Evolutionary conservation across 1,284 basidiomycete species (phyloP).

Genomic region (Puccinia novopanici): DNA sequence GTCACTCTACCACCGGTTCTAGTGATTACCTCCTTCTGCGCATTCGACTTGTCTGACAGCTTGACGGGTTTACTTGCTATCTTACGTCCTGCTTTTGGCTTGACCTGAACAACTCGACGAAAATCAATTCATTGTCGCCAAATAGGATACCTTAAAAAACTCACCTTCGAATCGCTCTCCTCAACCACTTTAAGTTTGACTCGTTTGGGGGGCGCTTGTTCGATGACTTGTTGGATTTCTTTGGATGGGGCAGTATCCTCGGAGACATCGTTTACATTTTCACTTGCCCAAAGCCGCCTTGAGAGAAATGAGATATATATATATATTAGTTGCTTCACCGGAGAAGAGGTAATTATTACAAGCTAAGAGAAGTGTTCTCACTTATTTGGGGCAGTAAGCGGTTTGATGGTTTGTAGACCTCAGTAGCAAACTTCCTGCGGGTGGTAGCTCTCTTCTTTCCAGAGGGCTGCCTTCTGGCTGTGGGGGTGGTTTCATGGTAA

Average conservation of each 20-base stretch:
- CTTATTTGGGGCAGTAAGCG: slow-evolving; percentile 29
- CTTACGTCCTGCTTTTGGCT: slow-evolving; percentile 14
- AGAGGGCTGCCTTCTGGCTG: slow-evolving; percentile 13
- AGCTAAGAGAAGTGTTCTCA: not conserved
- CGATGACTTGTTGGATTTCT: not conserved
- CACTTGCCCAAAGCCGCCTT: slow-evolving; percentile 19
- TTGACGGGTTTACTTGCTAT: slow-evolving; percentile 21
- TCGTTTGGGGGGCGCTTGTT: not conserved
- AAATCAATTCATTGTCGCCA: not conserved
- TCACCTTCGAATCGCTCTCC: not conserved
- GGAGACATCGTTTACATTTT: slow-evolving; percentile 9
- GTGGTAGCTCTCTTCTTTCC: slow-evolving; percentile 13
- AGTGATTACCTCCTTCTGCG: not conserved
- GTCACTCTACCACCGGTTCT: slow-evolving; percentile 17
- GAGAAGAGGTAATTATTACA: too few relatives aligned
- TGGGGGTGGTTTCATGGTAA: slow-evolving; percentile 10
- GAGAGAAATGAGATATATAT: not conserved
- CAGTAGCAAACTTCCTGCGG: slow-evolving; percentile 26
- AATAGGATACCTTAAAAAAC: not conserved
- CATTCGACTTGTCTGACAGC: slow-evolving; percentile 38
- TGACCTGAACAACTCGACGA: not conserved
- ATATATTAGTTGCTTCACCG: not conserved
- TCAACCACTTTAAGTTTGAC: not conserved
- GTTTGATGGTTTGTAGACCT: slow-evolving; percentile 35
- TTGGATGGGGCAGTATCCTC: slow-evolving; percentile 15